A percentile compares a stretch with the other conserved stretches of the same genome.
Evolutionary conservation across 2,329 filamentous ascomycete genomes (phyloP).

Genomic region (Lachnellula arida): DNA sequence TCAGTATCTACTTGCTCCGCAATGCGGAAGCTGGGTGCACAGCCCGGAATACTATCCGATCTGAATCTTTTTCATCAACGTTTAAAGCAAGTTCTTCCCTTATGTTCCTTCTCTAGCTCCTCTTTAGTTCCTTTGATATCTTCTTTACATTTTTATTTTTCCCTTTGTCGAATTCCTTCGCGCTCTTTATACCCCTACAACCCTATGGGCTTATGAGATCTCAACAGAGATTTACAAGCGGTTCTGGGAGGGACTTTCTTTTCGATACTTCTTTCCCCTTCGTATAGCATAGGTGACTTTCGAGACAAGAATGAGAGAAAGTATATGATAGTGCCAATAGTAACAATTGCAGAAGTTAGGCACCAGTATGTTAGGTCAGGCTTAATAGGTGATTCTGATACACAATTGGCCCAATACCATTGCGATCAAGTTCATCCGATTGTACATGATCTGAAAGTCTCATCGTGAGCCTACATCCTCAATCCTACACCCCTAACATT

Average conservation of each 20-base stretch:
- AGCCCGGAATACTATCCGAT: too few relatives aligned
- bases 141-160: slow-evolving; percentile 21
- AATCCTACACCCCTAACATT: too few relatives aligned
- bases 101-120: slow-evolving; percentile 3
- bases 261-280: slow-evolving; percentile 2
- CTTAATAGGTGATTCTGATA: not conserved
- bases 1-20: too few relatives aligned
- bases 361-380: not conserved
- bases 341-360: not conserved
- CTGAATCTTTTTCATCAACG: too few relatives aligned
- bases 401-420: too few relatives aligned
- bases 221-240: too few relatives aligned
- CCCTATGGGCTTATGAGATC: not conserved
- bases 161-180: slow-evolving; percentile 24
- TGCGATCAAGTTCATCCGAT: too few relatives aligned
- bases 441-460: too few relatives aligned
- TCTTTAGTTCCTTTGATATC: slow-evolving; percentile 22
- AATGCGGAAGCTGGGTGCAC: too few relatives aligned
- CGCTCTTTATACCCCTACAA: slow-evolving; percentile 22
- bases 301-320: not conserved
- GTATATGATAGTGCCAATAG: not conserved
- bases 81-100: too few relatives aligned
- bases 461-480: too few relatives aligned
- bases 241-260: not conserved
- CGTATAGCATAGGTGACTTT: slow-evolving; percentile 1